Base-by-base conservation (phyloP, 2,329 filamentous ascomycete genomes). In the Aureobasidium sp. region DNA sequence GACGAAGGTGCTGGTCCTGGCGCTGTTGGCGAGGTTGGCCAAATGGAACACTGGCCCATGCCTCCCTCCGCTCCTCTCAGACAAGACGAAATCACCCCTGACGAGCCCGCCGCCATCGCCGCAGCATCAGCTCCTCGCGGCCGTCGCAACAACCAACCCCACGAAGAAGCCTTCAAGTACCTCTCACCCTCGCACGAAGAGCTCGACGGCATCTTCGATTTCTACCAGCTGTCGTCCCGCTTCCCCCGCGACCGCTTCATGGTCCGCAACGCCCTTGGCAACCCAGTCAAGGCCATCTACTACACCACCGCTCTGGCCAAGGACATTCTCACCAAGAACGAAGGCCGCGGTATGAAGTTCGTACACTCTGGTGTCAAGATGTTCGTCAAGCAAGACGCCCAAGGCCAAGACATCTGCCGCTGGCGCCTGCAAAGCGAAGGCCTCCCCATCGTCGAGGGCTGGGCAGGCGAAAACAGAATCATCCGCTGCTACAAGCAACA, bases 401-500 rank as follows among this genome's bases (percentile, higher is more conserved):
- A 96, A 63, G 89, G 87, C 5, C 86, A 88, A 39, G 88, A 92
- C 60, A 88, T 94, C 37, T 96, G 92, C 78, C 84, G 88, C 62
- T 99, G 94, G 94, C 86, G 94, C 50, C 94, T 99, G 68, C 94
- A 99, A 79, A 89, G 88, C 13, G 94, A 99, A 75, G 94, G 94
- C 29, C 85, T 99, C 77, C 86, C 89, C 10, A 91, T 99, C 66
- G 81, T 97, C 39, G 89, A 96, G 71, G 89, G 90, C 30, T 97
- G 95, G 82, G 87, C 97, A 1, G 90, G 90, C 25, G 83, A 88
- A 67, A 79, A 85, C 59, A 84, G 94, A 21, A 83, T 93, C 10
- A 83, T 99, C 42, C 82, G 83, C 59, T 79, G 97, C 61, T 84
- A 82, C 67, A 86, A 88, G 73, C 87, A 90, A 77, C 83, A 88